Conservation (phyloP, 345 rosid species). For the Clausena lansium region DNA sequence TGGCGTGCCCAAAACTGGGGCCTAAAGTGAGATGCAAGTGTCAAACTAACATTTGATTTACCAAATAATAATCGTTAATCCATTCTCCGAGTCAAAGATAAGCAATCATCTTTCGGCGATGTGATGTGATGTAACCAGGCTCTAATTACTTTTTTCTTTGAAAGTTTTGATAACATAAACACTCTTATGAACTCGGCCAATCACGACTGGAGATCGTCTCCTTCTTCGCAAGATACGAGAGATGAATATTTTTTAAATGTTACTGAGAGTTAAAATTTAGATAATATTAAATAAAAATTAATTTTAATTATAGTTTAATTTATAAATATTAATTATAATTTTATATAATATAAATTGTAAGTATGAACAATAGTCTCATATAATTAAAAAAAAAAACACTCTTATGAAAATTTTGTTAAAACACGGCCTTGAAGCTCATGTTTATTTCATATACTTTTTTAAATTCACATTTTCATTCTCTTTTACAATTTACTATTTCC, state of each 20-base stretch:
- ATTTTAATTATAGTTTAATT: too few species aligned
- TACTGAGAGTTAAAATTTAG: too few species aligned
- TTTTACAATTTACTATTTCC: background rate
- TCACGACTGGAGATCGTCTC: too few species aligned
- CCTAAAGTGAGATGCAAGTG: background rate
- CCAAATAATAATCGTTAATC: background rate
- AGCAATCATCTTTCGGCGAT: constrained; percentile 16
- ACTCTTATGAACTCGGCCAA: too few species aligned
- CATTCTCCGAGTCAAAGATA: background rate
- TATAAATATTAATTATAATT: too few species aligned
- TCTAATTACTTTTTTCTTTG: background rate
- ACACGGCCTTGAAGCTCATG: background rate
- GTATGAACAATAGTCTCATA: too few species aligned
- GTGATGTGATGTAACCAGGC: background rate
- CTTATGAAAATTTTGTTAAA: too few species aligned
- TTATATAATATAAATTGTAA: too few species aligned
- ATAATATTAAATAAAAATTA: too few species aligned
- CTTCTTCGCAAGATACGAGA: too few species aligned
- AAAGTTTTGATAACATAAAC: background rate
- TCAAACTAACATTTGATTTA: background rate
- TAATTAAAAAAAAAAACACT: too few species aligned
- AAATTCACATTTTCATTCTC: background rate
- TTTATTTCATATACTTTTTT: background rate
- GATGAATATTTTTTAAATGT: too few species aligned
- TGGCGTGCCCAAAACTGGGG: background rate